Conservation (phyloP, 2,329 filamentous ascomycete genomes). For the Blastomyces gilchristii region DNA sequence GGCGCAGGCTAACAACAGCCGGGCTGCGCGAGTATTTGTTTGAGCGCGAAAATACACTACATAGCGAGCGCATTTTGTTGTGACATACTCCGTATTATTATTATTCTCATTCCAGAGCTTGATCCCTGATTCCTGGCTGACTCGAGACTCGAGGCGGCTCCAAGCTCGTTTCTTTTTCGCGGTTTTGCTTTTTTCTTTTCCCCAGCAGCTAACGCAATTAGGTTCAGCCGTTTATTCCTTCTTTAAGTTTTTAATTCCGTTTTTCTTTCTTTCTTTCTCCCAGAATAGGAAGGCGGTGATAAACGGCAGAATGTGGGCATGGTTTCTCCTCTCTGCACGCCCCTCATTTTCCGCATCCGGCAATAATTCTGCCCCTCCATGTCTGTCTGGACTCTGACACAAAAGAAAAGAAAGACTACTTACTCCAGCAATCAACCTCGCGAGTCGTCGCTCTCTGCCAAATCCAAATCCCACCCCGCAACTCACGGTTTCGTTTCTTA, state of each 20-base stretch:
- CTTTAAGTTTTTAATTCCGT: too few species aligned
- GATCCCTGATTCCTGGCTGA: too few species aligned
- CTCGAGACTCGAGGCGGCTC: not conserved
- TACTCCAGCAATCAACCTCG: not conserved
- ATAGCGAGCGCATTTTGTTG: too few species aligned
- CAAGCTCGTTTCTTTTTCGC: not conserved
- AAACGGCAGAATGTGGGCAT: too few species aligned
- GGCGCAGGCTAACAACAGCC: not conserved
- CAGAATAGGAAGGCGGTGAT: too few species aligned
- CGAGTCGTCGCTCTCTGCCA: not conserved
- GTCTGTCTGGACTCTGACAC: too few species aligned
- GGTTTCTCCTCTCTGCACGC: not conserved
- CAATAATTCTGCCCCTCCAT: not conserved
- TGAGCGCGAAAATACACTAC: too few species aligned
- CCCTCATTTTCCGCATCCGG: not conserved
- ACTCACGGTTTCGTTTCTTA: too few species aligned
- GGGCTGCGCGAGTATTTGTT: not conserved
- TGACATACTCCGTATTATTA: too few species aligned
- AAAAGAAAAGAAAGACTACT: not conserved
- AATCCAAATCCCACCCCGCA: not conserved
- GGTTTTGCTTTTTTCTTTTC: not conserved
- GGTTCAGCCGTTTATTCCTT: too few species aligned
- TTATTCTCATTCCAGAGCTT: not conserved
- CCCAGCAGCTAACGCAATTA: not conserved
- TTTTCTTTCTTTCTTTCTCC: too few species aligned